phyloP scores from a whole-genome alignment of 441 rosid species.

The Bruguiera hainesii region DNA sequence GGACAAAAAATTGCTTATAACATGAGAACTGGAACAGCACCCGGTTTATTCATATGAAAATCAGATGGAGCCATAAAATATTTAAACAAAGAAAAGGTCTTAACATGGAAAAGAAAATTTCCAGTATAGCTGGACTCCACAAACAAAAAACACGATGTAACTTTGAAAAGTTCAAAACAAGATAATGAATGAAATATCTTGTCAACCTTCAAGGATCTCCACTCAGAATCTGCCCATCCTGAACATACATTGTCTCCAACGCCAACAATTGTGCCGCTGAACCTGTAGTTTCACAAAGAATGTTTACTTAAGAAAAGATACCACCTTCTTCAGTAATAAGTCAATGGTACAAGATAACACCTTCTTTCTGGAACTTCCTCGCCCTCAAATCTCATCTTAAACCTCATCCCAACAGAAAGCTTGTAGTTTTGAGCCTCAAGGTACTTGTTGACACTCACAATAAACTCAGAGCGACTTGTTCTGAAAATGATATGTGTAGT shows the following conservation, averaged over 20 bases:
- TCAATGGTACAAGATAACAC: constrained; percentile 33
- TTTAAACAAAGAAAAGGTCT: not conserved
- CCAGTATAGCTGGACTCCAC: not conserved
- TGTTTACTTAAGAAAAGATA: not conserved
- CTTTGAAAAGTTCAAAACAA: constrained; percentile 15
- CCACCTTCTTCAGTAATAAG: constrained; percentile 11
- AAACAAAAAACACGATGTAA: constrained; percentile 1
- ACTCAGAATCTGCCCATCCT: constrained; percentile 90
- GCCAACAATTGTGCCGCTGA: constrained; percentile 96
- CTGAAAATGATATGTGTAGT: constrained; percentile 34
- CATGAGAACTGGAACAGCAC: not conserved
- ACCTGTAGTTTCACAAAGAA: constrained; percentile 45
- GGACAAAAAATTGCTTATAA: not conserved
- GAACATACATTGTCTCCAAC: constrained; percentile 67
- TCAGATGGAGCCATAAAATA: not conserved
- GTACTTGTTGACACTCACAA: constrained; percentile 84
- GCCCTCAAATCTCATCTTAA: constrained; percentile 99
- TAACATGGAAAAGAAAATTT: not conserved
- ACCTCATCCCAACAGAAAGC: constrained; percentile 97
- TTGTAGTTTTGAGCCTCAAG: constrained; percentile 84
- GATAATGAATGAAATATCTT: constrained; percentile 8
- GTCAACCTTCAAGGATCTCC: constrained; percentile 96
- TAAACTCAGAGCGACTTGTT: constrained; percentile 95
- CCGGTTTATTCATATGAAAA: constrained; percentile 8
- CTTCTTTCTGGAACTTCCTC: constrained; percentile 98